Evolutionary conservation across 2,329 filamentous ascomycete species (phyloP), one percentile per base, ranked within the genome.

Genomic region (Cercospora sp.): DNA sequence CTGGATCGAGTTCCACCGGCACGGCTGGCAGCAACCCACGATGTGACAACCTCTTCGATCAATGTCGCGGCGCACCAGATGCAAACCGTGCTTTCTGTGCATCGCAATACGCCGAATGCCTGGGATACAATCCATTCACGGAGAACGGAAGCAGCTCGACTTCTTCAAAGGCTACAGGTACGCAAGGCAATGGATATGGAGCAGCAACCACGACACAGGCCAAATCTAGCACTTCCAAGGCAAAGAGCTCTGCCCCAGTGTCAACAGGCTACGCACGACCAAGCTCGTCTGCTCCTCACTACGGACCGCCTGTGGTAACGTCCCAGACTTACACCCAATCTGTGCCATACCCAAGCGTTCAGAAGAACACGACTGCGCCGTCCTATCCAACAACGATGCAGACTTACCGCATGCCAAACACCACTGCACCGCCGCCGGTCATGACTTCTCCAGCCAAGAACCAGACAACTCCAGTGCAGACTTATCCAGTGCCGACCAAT

Each of bases 51-150:
- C 28, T 64, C 58, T 63, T 57, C 59, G n/a, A 51, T 53, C 60
- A 51, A 30, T 53, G 60, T 53, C 67, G 64, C 28, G 18, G 20
- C 28, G 64, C 60, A n/a, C 55, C 53, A 30, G 26, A 69, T 53
- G 64, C 67, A 23, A 70, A 70, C 60, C 42, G 61, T 18, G 51
- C 68, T 20, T 33, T 60, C 26, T 70, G 68, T 36, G 68, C 68
- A 12, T 33, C 66, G 26, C 33, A 70, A 28, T 70, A 64, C 60
- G 68, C 68, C 8, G 20, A 30, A 16, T 70, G 68, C 60, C 28
- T 70, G 3, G 68, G 68, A n/a, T 68, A 70, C 68, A 69, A 67
- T 48, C 67, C 65, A 16, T 69, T 69, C 61, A 53, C 60, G 16
- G 51, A 30, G 20, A 69, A 67, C 39, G 64, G 60, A 18, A 60